Base-by-base conservation (phyloP, 2,329 filamentous ascomycete species). In the Colletotrichum sp. region DNA sequence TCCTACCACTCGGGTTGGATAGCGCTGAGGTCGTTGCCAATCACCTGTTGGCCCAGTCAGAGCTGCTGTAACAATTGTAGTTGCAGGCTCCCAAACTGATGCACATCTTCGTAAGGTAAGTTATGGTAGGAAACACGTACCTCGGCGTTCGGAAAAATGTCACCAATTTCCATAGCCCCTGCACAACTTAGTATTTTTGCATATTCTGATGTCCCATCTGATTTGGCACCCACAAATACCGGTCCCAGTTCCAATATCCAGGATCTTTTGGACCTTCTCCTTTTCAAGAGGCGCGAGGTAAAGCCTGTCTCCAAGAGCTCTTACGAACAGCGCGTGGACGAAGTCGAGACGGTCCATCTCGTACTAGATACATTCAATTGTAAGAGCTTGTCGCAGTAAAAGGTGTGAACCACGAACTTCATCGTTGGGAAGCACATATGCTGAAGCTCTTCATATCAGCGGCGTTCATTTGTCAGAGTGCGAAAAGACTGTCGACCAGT, bases 221-320 rank as follows among this genome's bases (percentile, higher is more conserved):
- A 24, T 15, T 7, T 36, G 16, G 10, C 16, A 16, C n/a, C 16
- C 21, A 43, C 32, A 68, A 12, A 43, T 68, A 24, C 66, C 92
- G 1, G 90, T 92, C 16, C 92, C 92, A 9, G 90, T 92, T 61
- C 90, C 90, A 8, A 92, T 83, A 78, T 92, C 90, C 16, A 92
- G 84, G 16, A 92, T 88, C n/a, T 85, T 85, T 3, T 65, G 67
- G 4, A 71, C 6, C 43, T 68, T 71, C 1, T 71, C 63, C 16
- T 57, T 58, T 8, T 64, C n/a, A 16, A 71, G 43, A 6, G 75
- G 75, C 1, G 75, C 72, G 5, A 57, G 60, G n/a, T 21, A 75
- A 10, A 77, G 52, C 43, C 10, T 30, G 67, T 63, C 28, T 3
- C 67, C 63, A 12, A 77, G 57, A 7, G 57, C 24, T 34, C 36